Evolutionary conservation across 139 green algal species (phyloP).

Genomic region (Medakamo hakoo): DNA sequence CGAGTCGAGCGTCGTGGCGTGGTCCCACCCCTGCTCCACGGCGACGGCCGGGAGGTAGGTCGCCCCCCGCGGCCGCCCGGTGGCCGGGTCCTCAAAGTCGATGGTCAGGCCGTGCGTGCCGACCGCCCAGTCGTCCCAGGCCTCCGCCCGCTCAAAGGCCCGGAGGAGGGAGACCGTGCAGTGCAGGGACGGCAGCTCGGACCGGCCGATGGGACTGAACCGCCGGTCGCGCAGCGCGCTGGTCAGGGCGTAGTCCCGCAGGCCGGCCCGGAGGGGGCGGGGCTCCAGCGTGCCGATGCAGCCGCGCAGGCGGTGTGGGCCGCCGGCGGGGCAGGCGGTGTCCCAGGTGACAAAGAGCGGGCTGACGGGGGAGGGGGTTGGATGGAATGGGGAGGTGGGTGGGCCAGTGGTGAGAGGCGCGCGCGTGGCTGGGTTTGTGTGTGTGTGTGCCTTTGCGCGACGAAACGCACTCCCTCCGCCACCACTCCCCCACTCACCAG

Average conservation of each 20-base stretch:
- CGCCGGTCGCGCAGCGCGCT: constrained; percentile 46
- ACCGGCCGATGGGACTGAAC: constrained; percentile 36
- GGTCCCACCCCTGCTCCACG: constrained; percentile 30
- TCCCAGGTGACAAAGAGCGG: constrained; percentile 72
- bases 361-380: constrained; percentile 11
- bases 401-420: too few relatives aligned
- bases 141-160: constrained; percentile 37
- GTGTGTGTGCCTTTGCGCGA: background rate
- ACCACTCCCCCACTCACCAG: constrained; percentile 18
- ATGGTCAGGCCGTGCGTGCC: constrained; percentile 44
- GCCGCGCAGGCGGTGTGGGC: constrained; percentile 32
- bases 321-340: constrained; percentile 16
- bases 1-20: constrained; percentile 26
- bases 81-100: constrained; percentile 41
- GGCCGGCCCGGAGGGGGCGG: constrained; percentile 25
- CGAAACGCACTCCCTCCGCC: background rate
- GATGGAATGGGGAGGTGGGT: background rate
- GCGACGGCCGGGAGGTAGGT: constrained; percentile 70
- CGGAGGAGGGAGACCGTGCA: constrained; percentile 68
- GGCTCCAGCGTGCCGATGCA: constrained; percentile 71
- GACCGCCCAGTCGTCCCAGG: constrained; percentile 54
- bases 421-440: background rate
- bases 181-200: constrained; percentile 32
- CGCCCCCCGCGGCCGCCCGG: constrained; percentile 27
- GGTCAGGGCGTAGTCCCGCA: constrained; percentile 62